Evolutionary conservation across 768 basidiomycete species (phyloP).

Genomic region (Phlegmacium glaucopus): DNA sequence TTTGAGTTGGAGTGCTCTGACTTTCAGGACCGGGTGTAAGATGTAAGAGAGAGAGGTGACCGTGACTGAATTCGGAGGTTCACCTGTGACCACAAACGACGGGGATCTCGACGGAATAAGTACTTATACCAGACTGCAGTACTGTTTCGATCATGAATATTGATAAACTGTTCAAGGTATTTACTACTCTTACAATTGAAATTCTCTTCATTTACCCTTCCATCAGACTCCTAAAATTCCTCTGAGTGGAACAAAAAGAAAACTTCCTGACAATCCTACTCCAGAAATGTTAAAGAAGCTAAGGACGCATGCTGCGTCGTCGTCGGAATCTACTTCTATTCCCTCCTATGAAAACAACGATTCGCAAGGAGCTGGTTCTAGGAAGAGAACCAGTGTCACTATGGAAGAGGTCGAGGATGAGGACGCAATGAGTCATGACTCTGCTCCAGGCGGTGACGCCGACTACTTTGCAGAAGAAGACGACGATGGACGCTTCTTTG

Average conservation of each 20-base stretch:
- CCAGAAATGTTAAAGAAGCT: conserved; percentile 83
- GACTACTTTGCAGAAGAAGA: conserved; percentile 92
- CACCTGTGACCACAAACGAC: no score
- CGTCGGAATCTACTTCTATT: conserved; percentile 4
- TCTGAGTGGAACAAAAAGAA: conserved; percentile 61
- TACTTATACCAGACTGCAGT: no score
- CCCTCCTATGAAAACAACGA: conserved; percentile 16
- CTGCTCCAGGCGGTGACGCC: conserved; percentile 84
- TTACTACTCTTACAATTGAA: not conserved
- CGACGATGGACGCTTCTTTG: conserved; percentile 89
- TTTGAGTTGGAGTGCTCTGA: conserved; percentile 1
- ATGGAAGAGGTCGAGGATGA: conserved; percentile 67
- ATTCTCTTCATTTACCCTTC: not conserved
- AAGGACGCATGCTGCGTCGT: conserved; percentile 44
- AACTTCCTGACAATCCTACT: conserved; percentile 72
- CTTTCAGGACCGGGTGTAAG: no score
- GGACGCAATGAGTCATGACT: conserved; percentile 38
- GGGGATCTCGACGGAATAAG: no score
- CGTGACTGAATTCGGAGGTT: no score
- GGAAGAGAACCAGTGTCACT: conserved; percentile 37
- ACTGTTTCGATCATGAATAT: conserved; percentile 36
- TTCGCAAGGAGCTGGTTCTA: conserved; percentile 4
- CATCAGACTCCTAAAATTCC: conserved; percentile 67
- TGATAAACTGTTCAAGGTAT: conserved; percentile 50
- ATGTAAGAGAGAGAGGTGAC: no score